Base-by-base conservation (phyloP, 2,329 filamentous ascomycete species). In the Bertia moriformis region DNA sequence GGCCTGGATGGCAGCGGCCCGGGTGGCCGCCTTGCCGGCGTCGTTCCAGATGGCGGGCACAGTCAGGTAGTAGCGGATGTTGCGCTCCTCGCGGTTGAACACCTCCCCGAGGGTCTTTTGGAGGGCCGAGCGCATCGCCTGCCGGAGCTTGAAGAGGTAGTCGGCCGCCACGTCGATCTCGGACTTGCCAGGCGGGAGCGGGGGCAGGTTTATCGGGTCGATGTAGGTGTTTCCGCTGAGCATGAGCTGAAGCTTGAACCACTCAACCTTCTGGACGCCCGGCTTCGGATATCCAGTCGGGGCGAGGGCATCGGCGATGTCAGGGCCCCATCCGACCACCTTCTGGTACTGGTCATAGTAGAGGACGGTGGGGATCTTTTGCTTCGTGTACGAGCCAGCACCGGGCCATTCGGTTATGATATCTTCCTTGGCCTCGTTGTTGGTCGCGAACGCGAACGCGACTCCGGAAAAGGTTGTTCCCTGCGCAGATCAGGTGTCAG, bases 21-120 rank as follows among this genome's bases (percentile, higher is more conserved):
- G 78, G 13, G 91, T 96, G 30, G 91, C 91, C 41, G 91, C 91
- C 65, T 98, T 98, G 50, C 88, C 91, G 36, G 91, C 89, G 64
- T 96, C 91, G 59, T 96, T 96, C 91, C 91, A 96, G 50, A 98
- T 96, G 49, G 91, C 91, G 15, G 91, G 91, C n/a, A 98, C 91
- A 2, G 91, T 98, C 50, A 98, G 68, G 60, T 95, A 96, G 63
- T 96, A 96, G 50, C 86, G 77, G 51, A 96, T 98, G 60, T 96
- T 96, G 52, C 89, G 82, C 67, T 96, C 91, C 65, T 96, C 91
- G 60, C 91, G 73, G 63, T 93, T 94, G 62, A 96, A 98, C 1
- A 98, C 89, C 57, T 96, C 91, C 40, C 91, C 91, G 19, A 96
- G 69, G 1, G 88, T 93, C 73, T 96, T 96, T 59, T 94, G 87